A percentile compares a stretch with the other conserved stretches of the same genome.
These are phyloP conservation scores for Ustulina deusta DNA, from an alignment of 2,329 filamentous ascomycete genomes.

Conservation along the genomic window DNA sequence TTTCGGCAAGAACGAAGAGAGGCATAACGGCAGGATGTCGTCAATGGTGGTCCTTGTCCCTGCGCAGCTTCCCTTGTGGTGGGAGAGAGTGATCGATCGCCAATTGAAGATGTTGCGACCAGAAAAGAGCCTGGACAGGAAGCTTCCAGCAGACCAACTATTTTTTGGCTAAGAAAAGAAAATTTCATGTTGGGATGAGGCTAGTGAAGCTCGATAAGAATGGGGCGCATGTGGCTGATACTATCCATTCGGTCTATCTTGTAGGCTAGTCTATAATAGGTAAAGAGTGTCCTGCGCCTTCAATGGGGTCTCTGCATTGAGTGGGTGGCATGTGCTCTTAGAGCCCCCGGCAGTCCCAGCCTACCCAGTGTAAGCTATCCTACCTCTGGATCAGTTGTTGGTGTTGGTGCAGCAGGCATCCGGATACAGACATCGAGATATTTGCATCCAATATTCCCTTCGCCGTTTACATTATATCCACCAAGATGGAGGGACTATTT, in stretches of 20 bases:
- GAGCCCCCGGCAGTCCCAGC: constrained; percentile 12
- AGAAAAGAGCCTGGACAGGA: constrained; percentile 35
- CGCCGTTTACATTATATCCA: constrained; percentile 40
- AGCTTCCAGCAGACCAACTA: constrained; percentile 36
- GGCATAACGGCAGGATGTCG: constrained; percentile 70
- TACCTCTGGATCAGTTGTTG: constrained; percentile 24
- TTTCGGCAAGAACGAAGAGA: constrained; percentile 93
- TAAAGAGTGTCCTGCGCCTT: not conserved
- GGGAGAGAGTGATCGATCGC: constrained; percentile 24
- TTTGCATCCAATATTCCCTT: constrained; percentile 36
- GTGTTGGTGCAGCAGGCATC: constrained; percentile 42
- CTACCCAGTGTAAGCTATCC: constrained; percentile 35
- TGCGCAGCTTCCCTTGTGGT: constrained; percentile 48
- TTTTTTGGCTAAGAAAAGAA: constrained; percentile 40
- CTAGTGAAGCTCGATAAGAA: constrained; percentile 39
- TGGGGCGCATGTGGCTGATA: constrained; percentile 38
- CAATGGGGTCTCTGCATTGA: not conserved
- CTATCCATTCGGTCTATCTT: not conserved
- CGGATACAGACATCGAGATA: constrained; percentile 37
- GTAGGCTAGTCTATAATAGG: not conserved
- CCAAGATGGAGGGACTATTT: constrained; percentile 87
- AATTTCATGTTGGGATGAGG: constrained; percentile 41
- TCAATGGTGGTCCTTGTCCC: constrained; percentile 34
- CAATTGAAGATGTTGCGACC: constrained; percentile 36
- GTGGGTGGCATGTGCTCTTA: constrained; percentile 23